Evolutionary conservation across 371 early-diverging fungal genomes (phyloP).

Genomic region (Fennellomyces sp.): DNA sequence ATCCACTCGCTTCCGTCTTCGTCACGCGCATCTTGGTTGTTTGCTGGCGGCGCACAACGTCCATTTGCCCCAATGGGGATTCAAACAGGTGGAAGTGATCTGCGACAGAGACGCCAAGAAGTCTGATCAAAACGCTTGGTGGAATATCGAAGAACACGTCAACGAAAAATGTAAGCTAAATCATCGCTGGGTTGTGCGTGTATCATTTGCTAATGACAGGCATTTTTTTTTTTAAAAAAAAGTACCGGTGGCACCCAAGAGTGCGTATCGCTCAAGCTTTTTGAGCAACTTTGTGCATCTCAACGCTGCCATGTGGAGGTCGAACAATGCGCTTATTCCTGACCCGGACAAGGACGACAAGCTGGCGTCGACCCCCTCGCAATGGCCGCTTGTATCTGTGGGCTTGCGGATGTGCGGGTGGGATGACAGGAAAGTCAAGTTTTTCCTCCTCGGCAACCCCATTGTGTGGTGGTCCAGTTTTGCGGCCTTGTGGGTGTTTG

Average conservation of each 20-base stretch:
- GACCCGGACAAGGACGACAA: constrained; percentile 95
- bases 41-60: constrained; percentile 75
- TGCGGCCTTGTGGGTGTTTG: constrained; percentile 60
- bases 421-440: constrained; percentile 89
- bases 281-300: constrained; percentile 87
- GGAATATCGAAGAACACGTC: constrained; percentile 96
- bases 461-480: constrained; percentile 93
- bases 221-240: not conserved
- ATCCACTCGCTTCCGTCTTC: constrained; percentile 87
- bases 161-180: constrained; percentile 56
- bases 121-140: constrained; percentile 65
- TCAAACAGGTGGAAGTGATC: constrained; percentile 92
- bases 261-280: constrained; percentile 76
- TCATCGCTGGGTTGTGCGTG: not conserved
- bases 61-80: constrained; percentile 98
- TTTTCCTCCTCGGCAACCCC: constrained; percentile 96
- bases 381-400: constrained; percentile 93
- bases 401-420: constrained; percentile 98
- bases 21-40: constrained; percentile 79
- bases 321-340: constrained; percentile 97
- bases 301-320: constrained; percentile 96
- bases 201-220: not conserved
- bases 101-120: constrained; percentile 76
- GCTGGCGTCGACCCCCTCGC: constrained; percentile 85
- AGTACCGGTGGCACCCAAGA: constrained; percentile 64